A percentile compares a stretch with the other conserved stretches of the same genome.
phyloP scores from a whole-genome alignment of 31 red algal genomes.

The Bonnemaisonia californica region DNA sequence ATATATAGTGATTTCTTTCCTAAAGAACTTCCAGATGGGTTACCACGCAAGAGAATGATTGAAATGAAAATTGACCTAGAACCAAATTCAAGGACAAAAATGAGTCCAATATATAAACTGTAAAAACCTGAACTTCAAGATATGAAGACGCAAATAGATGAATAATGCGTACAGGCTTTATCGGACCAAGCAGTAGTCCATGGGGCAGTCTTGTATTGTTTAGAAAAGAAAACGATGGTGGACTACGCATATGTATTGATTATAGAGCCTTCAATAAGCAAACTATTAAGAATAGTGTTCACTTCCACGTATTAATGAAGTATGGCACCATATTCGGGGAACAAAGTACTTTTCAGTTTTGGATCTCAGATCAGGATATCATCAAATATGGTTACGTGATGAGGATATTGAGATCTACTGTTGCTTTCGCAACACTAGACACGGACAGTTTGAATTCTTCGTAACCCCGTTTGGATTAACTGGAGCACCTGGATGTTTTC shows the following conservation, averaged over 20 bases:
- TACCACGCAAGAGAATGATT: not conserved
- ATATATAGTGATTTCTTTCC: not conserved
- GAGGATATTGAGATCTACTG: too few relatives aligned
- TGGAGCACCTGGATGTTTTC: conserved; percentile 16
- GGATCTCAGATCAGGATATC: too few relatives aligned
- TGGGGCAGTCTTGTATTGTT: conserved; percentile 52
- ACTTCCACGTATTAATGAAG: conserved; percentile 39
- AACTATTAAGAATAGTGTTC: conserved; percentile 45
- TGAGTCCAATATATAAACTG: conserved; percentile 1
- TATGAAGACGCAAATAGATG: conserved; percentile 39
- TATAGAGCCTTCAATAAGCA: conserved; percentile 47
- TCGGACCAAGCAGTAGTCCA: conserved; percentile 56
- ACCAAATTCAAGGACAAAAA: not conserved
- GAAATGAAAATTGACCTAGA: not conserved
- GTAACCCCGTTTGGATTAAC: too few relatives aligned
- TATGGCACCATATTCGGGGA: too few relatives aligned
- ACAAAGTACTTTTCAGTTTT: too few relatives aligned
- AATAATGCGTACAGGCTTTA: conserved; percentile 44
- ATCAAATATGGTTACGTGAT: too few relatives aligned
- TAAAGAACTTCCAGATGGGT: not conserved
- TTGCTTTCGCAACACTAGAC: too few relatives aligned
- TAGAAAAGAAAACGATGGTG: conserved; percentile 30
- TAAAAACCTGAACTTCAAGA: conserved; percentile 20
- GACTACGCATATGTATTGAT: conserved; percentile 31
- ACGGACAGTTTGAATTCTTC: too few relatives aligned